Evolutionary conservation across 169 alveolate genomes (phyloP), one percentile per base, ranked within the genome.

Genomic region (Ichthyophthirius multifiliis): DNA sequence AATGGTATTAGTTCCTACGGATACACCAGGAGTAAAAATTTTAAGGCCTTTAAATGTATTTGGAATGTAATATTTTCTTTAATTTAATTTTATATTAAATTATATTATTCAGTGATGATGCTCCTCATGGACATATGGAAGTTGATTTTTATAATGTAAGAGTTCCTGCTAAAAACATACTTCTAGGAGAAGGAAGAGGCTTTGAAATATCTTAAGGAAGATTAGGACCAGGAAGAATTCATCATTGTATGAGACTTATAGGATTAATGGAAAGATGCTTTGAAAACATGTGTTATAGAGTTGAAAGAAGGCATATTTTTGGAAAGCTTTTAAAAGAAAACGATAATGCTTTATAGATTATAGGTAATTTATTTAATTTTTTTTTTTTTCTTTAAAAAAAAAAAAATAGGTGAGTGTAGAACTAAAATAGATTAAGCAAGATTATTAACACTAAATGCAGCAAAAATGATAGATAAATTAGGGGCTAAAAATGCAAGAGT

Each of bases 221-320:
- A 45, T 45, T 89, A 27, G 94, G 94, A 3, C 91, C 91, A 6
- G 92, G 94, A 12, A 89, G 94, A 64, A 84, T 89, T 37, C 94
- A 89, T 39, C 94, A 89, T 63, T 89, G 94, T 46, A 85, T 85
- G 91, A 80, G 91, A 46, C 37, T 85, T 7, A 75, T 89, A 18
- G 91, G 94, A 34, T 62, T 80, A 3, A 83, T 84, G 3, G 83
- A 89, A 67, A 82, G 87, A 71, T 77, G 75, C 12, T 35, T 47
- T 34, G 88, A 81, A 41, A 13, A 74, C 1, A 48, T 80, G 82
- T 77, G 79, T 45, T 37, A 85, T 16, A 73, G 86, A 64, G 84
- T 79, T 2, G 82, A 45, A 37, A 55, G 75, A 55, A 81, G 86
- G 73, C 27, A 32, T 7, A 18, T 47, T 4, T 73, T 73, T 30